Evolutionary conservation across 345 rosid species (phyloP).

Genomic region (Murraya koenigii): DNA sequence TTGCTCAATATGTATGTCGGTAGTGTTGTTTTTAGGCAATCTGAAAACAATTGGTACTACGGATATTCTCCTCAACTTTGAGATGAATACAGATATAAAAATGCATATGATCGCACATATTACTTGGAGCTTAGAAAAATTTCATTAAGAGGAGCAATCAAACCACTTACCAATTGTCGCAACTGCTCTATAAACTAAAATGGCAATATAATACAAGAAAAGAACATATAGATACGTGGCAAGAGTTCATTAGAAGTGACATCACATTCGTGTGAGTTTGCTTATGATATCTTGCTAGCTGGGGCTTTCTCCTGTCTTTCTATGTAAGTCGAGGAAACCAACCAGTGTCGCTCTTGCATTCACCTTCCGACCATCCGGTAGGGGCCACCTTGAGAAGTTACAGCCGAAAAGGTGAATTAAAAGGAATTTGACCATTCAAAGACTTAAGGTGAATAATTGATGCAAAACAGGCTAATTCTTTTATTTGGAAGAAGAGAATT

Average conservation of each 20-base stretch:
- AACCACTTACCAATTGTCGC: not conserved
- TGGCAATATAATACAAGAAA: not conserved
- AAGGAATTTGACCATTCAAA: not conserved
- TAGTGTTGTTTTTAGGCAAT: too few species aligned
- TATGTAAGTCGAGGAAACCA: slow-evolving; percentile 88
- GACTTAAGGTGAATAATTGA: not conserved
- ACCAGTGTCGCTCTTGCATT: slow-evolving; percentile 77
- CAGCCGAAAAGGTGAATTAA: not conserved
- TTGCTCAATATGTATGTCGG: too few species aligned
- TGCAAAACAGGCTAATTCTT: not conserved
- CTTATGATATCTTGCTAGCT: slow-evolving; percentile 43
- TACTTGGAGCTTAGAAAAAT: too few species aligned
- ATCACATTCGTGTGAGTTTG: slow-evolving; percentile 17
- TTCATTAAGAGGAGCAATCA: too few species aligned
- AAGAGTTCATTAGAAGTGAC: not conserved
- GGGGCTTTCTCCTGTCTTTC: slow-evolving; percentile 67
- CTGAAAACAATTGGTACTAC: too few species aligned
- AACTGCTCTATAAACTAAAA: not conserved
- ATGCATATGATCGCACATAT: too few species aligned
- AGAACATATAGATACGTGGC: not conserved
- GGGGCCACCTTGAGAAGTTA: slow-evolving; percentile 55
- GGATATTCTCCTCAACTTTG: too few species aligned
- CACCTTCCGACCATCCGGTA: slow-evolving; percentile 97
- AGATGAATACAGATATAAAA: too few species aligned
- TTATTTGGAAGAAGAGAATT: not conserved